phyloP scores from a whole-genome alignment of 768 basidiomycete genomes.

The Lactifluus echinatus region DNA sequence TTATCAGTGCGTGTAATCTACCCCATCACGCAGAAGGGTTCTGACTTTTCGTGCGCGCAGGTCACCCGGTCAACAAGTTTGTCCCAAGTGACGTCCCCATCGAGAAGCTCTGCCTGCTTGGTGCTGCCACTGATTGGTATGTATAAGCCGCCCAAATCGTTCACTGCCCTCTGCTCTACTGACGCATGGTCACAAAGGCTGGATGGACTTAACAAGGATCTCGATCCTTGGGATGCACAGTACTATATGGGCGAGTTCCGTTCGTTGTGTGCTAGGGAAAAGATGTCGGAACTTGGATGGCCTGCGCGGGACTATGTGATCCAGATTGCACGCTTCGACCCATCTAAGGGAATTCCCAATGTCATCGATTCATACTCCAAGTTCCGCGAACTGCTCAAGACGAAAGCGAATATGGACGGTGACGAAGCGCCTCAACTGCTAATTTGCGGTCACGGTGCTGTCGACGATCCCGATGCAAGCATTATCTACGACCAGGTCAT shows the following conservation, averaged over 20 bases:
- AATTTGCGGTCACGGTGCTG: constrained; percentile 84
- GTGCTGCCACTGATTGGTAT: constrained; percentile 81
- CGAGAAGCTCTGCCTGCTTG: constrained; percentile 62
- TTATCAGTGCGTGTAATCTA: constrained; percentile 55
- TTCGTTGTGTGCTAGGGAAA: constrained; percentile 64
- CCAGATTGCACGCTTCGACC: constrained; percentile 94
- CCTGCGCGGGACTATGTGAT: constrained; percentile 78
- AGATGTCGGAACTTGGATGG: constrained; percentile 74
- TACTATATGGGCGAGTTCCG: constrained; percentile 89
- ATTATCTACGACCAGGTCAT: constrained; percentile 81
- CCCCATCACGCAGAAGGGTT: background rate
- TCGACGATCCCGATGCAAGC: constrained; percentile 92
- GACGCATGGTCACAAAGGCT: constrained; percentile 39
- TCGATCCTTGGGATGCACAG: constrained; percentile 71
- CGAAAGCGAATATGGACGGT: constrained; percentile 33
- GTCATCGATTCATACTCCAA: constrained; percentile 83
- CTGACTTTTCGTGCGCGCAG: constrained; percentile 25
- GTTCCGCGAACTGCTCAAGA: constrained; percentile 58
- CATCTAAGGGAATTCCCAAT: constrained; percentile 72
- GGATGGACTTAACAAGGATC: constrained; percentile 91
- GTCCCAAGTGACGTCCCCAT: constrained; percentile 78
- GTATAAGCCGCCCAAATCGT: constrained; percentile 28
- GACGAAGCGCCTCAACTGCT: constrained; percentile 66
- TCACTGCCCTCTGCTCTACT: background rate
- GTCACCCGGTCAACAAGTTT: constrained; percentile 90